These are phyloP conservation scores for Porosira glacialis DNA, from an alignment of 352 stramenopile genomes.

Conservation along the genomic window DNA sequence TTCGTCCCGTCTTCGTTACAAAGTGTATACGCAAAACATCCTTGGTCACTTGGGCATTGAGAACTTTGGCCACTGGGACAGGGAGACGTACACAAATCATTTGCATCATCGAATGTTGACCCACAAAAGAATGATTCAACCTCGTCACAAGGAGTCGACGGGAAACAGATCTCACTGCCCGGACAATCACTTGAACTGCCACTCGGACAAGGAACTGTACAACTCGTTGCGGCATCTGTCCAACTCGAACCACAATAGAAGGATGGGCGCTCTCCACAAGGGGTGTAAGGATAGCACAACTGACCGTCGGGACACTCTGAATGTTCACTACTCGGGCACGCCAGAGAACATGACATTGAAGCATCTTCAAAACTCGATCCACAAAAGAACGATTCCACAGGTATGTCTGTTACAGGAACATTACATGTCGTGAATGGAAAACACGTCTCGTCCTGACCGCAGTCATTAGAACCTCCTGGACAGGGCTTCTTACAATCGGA, in stretches of 20 bases:
- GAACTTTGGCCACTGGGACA: conserved; percentile 33
- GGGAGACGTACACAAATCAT: conserved; percentile 29
- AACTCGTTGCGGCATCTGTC: conserved; percentile 23
- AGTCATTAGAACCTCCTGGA: conserved; percentile 16
- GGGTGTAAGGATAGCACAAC: conserved; percentile 76
- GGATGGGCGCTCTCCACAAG: conserved; percentile 43
- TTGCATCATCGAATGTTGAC: conserved; percentile 40
- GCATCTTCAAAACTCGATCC: conserved; percentile 67
- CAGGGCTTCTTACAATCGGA: conserved; percentile 13
- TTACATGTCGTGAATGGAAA: conserved; percentile 32
- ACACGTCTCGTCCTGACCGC: conserved; percentile 21
- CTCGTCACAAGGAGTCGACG: neutral
- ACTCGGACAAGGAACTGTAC: conserved; percentile 41
- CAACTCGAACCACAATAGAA: conserved; percentile 47
- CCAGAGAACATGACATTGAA: conserved; percentile 56
- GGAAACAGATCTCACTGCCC: conserved; percentile 1
- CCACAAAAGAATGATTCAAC: conserved; percentile 50
- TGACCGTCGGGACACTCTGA: conserved; percentile 62
- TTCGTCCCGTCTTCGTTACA: conserved; percentile 15
- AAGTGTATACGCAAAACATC: conserved; percentile 47
- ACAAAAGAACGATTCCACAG: conserved; percentile 74
- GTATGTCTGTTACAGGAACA: conserved; percentile 34
- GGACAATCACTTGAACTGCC: conserved; percentile 46
- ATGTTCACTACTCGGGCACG: conserved; percentile 61
- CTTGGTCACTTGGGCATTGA: conserved; percentile 38